These are phyloP conservation scores for Oropetium thomaeum DNA, from an alignment of 176 grass and related monocot genomes.

Conservation along the genomic window DNA sequence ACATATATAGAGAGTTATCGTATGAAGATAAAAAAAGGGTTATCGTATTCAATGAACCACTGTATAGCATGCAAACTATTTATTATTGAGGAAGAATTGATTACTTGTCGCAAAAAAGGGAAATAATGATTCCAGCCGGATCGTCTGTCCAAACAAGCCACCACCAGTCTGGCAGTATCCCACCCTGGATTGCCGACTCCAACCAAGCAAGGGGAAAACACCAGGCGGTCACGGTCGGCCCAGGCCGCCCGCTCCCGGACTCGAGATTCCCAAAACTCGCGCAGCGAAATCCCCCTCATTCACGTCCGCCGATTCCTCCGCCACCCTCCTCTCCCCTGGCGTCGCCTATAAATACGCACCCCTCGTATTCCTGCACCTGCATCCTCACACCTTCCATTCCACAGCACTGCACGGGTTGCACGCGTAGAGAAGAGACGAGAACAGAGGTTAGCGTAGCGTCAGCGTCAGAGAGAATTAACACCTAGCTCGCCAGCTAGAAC, in stretches of 20 bases:
- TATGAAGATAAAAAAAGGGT: neutral
- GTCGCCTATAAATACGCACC: constrained; percentile 44
- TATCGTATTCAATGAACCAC: no score
- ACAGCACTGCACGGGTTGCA: neutral
- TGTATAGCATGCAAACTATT: no score
- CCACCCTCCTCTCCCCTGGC: neutral
- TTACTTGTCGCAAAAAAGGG: no score
- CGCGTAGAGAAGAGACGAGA: neutral
- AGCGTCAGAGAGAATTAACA: no score
- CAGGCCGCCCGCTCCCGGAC: constrained; percentile 20
- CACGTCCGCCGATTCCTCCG: neutral
- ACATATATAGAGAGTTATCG: neutral
- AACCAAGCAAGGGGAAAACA: neutral
- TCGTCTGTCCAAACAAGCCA: neutral
- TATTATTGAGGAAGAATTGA: neutral
- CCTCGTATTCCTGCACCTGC: neutral
- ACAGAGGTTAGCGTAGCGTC: no score
- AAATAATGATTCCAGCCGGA: neutral
- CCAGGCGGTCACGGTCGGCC: neutral
- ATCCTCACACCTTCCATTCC: neutral
- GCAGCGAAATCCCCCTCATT: neutral
- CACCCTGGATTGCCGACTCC: neutral
- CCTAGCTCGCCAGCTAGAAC: no score
- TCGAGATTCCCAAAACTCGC: constrained; percentile 7
- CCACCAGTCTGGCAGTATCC: neutral